These are phyloP conservation scores for Colletotrichum neosansevieriae DNA, from an alignment of 2,329 filamentous ascomycete genomes.

Conservation along the genomic window DNA sequence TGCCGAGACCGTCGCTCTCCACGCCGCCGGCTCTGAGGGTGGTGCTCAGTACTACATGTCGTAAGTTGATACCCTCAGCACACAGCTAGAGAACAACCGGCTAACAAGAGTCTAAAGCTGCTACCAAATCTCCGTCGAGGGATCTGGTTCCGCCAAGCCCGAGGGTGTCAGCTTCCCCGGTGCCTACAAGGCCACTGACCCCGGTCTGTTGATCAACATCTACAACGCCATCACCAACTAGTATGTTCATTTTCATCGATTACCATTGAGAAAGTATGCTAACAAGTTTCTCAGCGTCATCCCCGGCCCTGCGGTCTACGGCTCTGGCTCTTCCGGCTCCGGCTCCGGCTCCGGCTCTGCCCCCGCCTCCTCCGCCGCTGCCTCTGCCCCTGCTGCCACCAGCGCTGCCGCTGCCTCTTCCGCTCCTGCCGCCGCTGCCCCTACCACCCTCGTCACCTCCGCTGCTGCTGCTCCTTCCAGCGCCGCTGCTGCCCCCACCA, in stretches of 20 bases:
- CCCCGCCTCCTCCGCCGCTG: not conserved
- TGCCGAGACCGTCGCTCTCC: slow-evolving; percentile 66
- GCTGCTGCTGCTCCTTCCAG: slow-evolving; percentile 5
- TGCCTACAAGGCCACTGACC: slow-evolving; percentile 48
- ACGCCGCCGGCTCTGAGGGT: slow-evolving; percentile 52
- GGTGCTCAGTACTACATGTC: slow-evolving; percentile 55
- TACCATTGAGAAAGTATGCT: not conserved
- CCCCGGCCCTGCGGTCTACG: slow-evolving; percentile 39
- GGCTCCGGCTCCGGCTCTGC: slow-evolving; percentile 34
- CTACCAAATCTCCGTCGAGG: slow-evolving; percentile 46
- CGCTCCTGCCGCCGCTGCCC: slow-evolving; percentile 2
- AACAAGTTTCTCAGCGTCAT: slow-evolving; percentile 19
- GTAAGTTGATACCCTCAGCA: not conserved
- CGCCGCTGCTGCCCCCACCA: slow-evolving; percentile 15
- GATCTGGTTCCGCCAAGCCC: slow-evolving; percentile 43
- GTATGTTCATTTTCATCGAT: not conserved
- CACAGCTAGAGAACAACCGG: no score
- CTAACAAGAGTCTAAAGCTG: slow-evolving; percentile 54
- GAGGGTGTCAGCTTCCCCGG: slow-evolving; percentile 42
- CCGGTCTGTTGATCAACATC: slow-evolving; percentile 60
- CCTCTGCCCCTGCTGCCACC: slow-evolving; percentile 21
- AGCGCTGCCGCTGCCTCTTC: not conserved
- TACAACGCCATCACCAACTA: slow-evolving; percentile 41
- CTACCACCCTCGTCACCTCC: slow-evolving; percentile 2
- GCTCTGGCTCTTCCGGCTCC: slow-evolving; percentile 42